phyloP scores from a whole-genome alignment of 2,329 filamentous ascomycete genomes.

The Tolypocladium capitatum region DNA sequence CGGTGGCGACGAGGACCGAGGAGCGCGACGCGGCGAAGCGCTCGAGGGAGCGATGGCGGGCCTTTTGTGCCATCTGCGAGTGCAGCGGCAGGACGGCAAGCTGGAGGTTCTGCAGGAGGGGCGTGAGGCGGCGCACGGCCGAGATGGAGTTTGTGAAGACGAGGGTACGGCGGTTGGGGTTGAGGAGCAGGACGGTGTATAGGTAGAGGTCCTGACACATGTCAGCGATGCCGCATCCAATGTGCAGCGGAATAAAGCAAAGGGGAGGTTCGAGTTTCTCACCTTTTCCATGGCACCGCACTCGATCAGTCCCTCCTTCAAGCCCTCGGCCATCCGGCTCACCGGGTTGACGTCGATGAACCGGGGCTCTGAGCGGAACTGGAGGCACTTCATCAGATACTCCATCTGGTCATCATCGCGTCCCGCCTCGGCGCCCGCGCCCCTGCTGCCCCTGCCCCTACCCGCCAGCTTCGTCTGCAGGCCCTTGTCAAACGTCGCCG shows the following conservation, averaged over 20 bases:
- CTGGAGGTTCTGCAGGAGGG: constrained; percentile 71
- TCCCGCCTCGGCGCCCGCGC: constrained; percentile 25
- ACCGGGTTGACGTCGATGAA: constrained; percentile 88
- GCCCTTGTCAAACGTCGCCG: constrained; percentile 85
- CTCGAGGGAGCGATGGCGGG: constrained; percentile 82
- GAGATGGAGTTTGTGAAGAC: constrained; percentile 96
- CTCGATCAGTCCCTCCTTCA: constrained; percentile 84
- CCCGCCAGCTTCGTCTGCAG: constrained; percentile 83
- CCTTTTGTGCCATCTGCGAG: constrained; percentile 92
- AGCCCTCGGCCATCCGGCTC: constrained; percentile 71
- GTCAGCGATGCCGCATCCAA: constrained; percentile 7
- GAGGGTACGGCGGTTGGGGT: constrained; percentile 67
- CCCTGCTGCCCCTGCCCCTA: constrained; percentile 39
- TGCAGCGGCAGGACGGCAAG: constrained; percentile 69
- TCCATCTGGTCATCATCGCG: constrained; percentile 75
- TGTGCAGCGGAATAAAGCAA: not conserved
- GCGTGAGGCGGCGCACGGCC: constrained; percentile 72
- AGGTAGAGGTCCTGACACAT: constrained; percentile 68
- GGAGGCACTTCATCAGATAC: constrained; percentile 79
- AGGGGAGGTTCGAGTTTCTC: constrained; percentile 7
- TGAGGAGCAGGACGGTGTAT: constrained; percentile 73
- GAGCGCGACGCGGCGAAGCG: constrained; percentile 61
- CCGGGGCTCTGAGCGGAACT: constrained; percentile 74
- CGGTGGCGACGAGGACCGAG: constrained; percentile 73
- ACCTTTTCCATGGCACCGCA: constrained; percentile 90